Evolutionary conservation across 805 yeast genomes (phyloP).

Genomic region (Wickerhamomyces ciferrii): DNA sequence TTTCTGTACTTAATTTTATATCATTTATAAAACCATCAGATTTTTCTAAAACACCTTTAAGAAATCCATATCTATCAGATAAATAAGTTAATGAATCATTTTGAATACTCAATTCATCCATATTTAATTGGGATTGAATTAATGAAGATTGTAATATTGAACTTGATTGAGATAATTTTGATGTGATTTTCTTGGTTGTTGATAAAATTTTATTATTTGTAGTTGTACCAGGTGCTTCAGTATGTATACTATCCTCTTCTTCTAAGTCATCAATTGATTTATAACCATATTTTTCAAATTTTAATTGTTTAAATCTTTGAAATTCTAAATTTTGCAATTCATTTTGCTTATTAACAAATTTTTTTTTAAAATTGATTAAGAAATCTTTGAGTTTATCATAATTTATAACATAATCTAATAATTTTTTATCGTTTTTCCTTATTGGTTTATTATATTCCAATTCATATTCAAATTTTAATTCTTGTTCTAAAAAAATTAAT

Average conservation of each 20-base stretch:
- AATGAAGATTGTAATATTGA: slow-evolving; percentile 20
- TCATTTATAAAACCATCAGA: slow-evolving; percentile 20
- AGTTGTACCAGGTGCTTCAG: neutral
- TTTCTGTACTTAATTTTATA: slow-evolving; percentile 17
- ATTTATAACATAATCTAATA: neutral
- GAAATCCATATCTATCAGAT: slow-evolving; percentile 13
- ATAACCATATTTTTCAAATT: slow-evolving; percentile 4
- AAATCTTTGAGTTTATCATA: slow-evolving; percentile 3
- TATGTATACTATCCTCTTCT: neutral
- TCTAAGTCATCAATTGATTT: neutral
- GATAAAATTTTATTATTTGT: slow-evolving; percentile 18
- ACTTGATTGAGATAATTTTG: slow-evolving; percentile 16
- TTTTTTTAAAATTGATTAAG: neutral
- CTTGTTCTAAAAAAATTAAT: slow-evolving; percentile 7
- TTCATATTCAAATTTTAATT: slow-evolving; percentile 15
- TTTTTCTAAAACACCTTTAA: slow-evolving; percentile 15
- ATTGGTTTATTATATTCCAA: slow-evolving; percentile 5
- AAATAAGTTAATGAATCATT: slow-evolving; percentile 12
- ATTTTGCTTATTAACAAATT: neutral
- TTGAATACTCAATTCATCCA: slow-evolving; percentile 20
- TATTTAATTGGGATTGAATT: slow-evolving; percentile 19
- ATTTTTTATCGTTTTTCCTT: neutral
- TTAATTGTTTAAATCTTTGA: slow-evolving; percentile 5
- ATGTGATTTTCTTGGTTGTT: slow-evolving; percentile 21
- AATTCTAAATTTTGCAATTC: neutral